Conservation (phyloP, 768 basidiomycete genomes). For the Podaxis carcinomalis region DNA sequence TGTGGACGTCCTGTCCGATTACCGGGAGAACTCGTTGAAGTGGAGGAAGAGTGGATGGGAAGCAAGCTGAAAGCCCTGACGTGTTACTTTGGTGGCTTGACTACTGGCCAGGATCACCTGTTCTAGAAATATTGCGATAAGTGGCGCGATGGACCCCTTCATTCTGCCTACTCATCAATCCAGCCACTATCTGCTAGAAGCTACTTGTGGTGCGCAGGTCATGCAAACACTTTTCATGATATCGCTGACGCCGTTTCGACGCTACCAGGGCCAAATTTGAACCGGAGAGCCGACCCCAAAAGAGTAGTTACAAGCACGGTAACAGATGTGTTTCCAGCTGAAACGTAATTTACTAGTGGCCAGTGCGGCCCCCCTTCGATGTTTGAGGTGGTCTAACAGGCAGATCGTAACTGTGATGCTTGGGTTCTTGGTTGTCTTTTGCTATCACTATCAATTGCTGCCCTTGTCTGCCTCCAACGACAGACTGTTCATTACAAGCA, state of each 20-base stretch:
- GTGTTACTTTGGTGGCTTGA: conserved; percentile 90
- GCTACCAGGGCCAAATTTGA: neutral
- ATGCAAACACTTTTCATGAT: neutral
- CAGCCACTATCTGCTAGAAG: neutral
- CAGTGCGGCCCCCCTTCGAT: too few relatives aligned
- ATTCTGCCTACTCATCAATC: neutral
- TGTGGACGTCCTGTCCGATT: neutral
- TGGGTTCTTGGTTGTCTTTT: too few relatives aligned
- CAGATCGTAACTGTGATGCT: too few relatives aligned
- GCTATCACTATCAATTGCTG: too few relatives aligned
- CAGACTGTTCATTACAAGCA: too few relatives aligned
- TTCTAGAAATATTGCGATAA: conserved; percentile 33
- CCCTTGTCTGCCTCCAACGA: too few relatives aligned
- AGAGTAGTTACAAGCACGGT: neutral
- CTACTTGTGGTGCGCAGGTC: neutral
- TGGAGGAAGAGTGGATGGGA: conserved; percentile 98
- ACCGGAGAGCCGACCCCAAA: neutral
- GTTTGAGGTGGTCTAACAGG: too few relatives aligned
- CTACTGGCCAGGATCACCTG: conserved; percentile 57
- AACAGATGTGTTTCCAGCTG: neutral
- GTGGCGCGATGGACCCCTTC: neutral
- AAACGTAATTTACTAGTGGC: neutral
- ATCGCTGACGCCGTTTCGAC: neutral
- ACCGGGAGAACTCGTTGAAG: conserved; percentile 63
- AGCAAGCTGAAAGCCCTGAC: conserved; percentile 90